Evolutionary conservation across 2,329 filamentous ascomycete genomes (phyloP), one percentile per base, ranked within the genome.

Genomic region (Gliomastix tumulicola): DNA sequence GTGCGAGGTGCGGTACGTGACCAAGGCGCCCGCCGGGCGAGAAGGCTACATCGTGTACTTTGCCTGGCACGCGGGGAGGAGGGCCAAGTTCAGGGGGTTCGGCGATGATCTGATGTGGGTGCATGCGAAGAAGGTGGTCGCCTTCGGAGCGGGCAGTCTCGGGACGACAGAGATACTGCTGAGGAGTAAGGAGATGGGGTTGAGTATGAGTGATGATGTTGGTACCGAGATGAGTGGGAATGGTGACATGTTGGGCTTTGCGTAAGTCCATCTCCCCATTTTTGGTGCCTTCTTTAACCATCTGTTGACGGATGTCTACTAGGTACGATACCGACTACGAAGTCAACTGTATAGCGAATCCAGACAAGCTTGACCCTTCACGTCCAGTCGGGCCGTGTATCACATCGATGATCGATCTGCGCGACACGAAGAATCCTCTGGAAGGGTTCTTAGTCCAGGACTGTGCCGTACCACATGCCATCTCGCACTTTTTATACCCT

Each of bases 101-200:
- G 60, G 81, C 15, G 65, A 75, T 33, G 74, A 80, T 40, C 60
- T 82, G 3, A 76, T 82, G 70, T 82, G 78, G 78, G 77, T 84
- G 36, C 69, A 79, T 41, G 79, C 79, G 3, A 75, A 68, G 50
- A 69, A 79, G 44, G 71, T 76, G 18, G 76, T 82, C 7, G 82
- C 84, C 49, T 65, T 84, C 10, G 80, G 79, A 5, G 80, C 80
- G 3, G 80, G 79, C 2, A 60, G 74, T 20, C 63, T 84, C 12
- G 79, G 77, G 2, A 80, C 78, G 0, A 82, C 79, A 0, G 79
- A 84, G 51, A 82, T 82, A 32, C 55, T 82, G 21, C 65, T 82
- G 6, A 60, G 77, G 32, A 80, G 75, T 46, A 76, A 68, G 49
- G 62, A 71, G 35, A 64, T 75, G 50, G 79, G 79, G 0, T 53